Evolutionary conservation across 1,139 yeast genomes (phyloP).

Genomic region (Candida sp.): DNA sequence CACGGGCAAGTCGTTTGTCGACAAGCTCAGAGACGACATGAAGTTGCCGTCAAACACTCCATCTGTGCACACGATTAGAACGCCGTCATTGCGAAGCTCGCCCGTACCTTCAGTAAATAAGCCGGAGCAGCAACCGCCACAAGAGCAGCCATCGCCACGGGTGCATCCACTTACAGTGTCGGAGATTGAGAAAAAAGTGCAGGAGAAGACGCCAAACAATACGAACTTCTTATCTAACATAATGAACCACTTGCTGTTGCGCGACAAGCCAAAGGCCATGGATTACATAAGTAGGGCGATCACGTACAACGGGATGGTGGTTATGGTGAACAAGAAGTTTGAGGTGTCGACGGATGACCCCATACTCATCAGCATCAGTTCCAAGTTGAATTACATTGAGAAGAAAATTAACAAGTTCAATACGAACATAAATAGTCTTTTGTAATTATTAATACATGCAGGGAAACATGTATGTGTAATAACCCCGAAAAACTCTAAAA

Average conservation of each 20-base stretch:
- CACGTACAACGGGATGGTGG: conserved; percentile 45
- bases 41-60: conserved; percentile 25
- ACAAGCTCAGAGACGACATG: conserved; percentile 47
- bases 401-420: conserved; percentile 3
- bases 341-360: conserved; percentile 52
- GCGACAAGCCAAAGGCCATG: conserved; percentile 37
- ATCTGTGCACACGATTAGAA: not conserved
- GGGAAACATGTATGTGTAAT: not conserved
- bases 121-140: not conserved
- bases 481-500: not conserved
- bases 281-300: conserved; percentile 51
- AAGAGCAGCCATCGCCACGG: not conserved
- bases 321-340: conserved; percentile 45
- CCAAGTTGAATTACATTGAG: conserved; percentile 49
- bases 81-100: not conserved
- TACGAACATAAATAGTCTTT: not conserved
- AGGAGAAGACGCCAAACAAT: not conserved
- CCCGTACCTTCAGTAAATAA: not conserved
- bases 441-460: not conserved
- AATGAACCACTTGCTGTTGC: conserved; percentile 32
- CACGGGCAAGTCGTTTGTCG: conserved; percentile 43
- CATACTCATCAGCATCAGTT: conserved; percentile 45
- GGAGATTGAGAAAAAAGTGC: conserved; percentile 12
- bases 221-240: conserved; percentile 25
- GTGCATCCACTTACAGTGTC: conserved; percentile 11